Percentiles rank a stretch among this genome's conserved stretches.
Evolutionary conservation across 2,329 filamentous ascomycete species (phyloP).

Genomic region (Aspergillus sp.): DNA sequence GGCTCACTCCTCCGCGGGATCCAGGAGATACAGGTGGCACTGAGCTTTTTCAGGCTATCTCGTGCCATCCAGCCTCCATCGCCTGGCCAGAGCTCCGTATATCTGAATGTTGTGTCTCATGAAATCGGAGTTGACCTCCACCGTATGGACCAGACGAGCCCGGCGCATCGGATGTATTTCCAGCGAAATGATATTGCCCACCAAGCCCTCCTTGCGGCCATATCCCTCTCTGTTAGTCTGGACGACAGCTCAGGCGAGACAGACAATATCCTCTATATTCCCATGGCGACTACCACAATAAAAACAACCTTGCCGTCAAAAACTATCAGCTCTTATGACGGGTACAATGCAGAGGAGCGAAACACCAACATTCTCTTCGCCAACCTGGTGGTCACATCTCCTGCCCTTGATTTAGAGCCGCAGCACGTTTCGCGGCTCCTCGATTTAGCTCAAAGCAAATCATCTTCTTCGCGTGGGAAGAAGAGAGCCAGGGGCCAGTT

Average conservation of each 20-base stretch:
- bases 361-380: constrained; percentile 97
- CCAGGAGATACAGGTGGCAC: constrained; percentile 93
- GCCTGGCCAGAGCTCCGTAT: constrained; percentile 70
- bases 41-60: constrained; percentile 87
- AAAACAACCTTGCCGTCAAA: constrained; percentile 95
- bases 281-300: constrained; percentile 95
- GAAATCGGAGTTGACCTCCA: constrained; percentile 93
- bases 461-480: constrained; percentile 45
- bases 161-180: constrained; percentile 98
- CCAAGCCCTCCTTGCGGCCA: constrained; percentile 86
- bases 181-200: constrained; percentile 90
- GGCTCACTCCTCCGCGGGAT: constrained; percentile 89
- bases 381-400: constrained; percentile 94
- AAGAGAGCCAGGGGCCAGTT: constrained; percentile 64
- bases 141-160: constrained; percentile 86
- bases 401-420: constrained; percentile 89
- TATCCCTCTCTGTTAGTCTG: constrained; percentile 89
- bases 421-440: constrained; percentile 86
- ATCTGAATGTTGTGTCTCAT: constrained; percentile 90
- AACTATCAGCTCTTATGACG: constrained; percentile 77
- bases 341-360: constrained; percentile 74
- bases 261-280: constrained; percentile 87
- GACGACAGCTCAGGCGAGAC: constrained; percentile 87
- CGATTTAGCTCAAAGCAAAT: constrained; percentile 69
- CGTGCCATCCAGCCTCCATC: constrained; percentile 74